A percentile compares a stretch with the other conserved stretches of the same genome.
These are phyloP conservation scores for Boletus patriciae DNA, from an alignment of 768 basidiomycete genomes.

Conservation along the genomic window DNA sequence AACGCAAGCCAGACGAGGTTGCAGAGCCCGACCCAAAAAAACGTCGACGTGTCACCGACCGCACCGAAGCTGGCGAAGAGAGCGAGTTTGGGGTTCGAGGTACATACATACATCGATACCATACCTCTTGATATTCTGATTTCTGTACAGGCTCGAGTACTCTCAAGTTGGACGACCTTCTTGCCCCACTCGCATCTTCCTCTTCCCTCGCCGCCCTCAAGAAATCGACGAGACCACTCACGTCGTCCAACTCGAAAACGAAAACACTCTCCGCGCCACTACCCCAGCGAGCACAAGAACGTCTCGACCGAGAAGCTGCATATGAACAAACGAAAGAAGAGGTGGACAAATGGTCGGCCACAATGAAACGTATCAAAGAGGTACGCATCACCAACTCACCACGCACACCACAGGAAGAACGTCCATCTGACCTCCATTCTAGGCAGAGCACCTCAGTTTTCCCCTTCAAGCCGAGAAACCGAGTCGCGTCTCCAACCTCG, in stretches of 20 bases:
- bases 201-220: slow-evolving; percentile 62
- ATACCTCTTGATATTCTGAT: slow-evolving; percentile 3
- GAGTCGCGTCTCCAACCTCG: slow-evolving; percentile 64
- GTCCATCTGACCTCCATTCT: slow-evolving; percentile 6
- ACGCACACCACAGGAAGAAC: neutral
- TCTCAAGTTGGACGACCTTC: slow-evolving; percentile 70
- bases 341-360: slow-evolving; percentile 89
- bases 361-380: slow-evolving; percentile 91
- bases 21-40: slow-evolving; percentile 42
- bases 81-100: slow-evolving; percentile 74
- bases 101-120: slow-evolving; percentile 17
- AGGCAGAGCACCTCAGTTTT: slow-evolving; percentile 88
- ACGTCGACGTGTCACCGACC: slow-evolving; percentile 62
- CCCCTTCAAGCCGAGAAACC: slow-evolving; percentile 68
- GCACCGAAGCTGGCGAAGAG: slow-evolving; percentile 77
- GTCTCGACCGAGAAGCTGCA: slow-evolving; percentile 89
- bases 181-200: slow-evolving; percentile 66
- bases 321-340: slow-evolving; percentile 92
- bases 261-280: slow-evolving; percentile 78
- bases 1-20: slow-evolving; percentile 45
- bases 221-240: slow-evolving; percentile 65
- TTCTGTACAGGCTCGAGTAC: slow-evolving; percentile 37
- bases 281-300: slow-evolving; percentile 83
- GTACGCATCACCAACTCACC: slow-evolving; percentile 37
- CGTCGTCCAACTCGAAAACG: slow-evolving; percentile 52